Evolutionary conservation across 208 protist species (phyloP), one percentile per base, ranked within the genome.

Genomic region (Acanthamoeba royreba): DNA sequence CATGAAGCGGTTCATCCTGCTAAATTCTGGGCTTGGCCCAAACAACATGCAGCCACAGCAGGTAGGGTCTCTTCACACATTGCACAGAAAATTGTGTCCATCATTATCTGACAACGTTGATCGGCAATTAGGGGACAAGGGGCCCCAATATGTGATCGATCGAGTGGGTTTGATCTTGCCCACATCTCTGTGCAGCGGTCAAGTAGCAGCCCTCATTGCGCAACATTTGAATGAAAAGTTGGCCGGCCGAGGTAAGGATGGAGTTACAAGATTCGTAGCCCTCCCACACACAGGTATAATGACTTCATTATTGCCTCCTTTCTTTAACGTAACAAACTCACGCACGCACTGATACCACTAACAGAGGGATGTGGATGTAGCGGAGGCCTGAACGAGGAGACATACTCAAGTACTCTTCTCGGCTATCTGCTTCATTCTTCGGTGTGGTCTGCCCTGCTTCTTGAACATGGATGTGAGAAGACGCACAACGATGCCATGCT

Each of bases 401-500:
- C 93, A 5, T 66, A 63, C 43, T 22, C 92, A 2, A 38, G 43
- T n/a, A 93, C 69, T 4, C 47, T 95, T 19, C 33, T 94, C 38
- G 86, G 93, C 11, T 93, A 95, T 69, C 52, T 95, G 45, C 3
- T 40, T 11, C 45, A 49, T 38, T 93, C 92, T 19, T 33, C 46
- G 13, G 94, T 95, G 11, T 1, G 8, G 13, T 53, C 86, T 5
- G 93, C 94, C 45, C 38, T 95, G 53, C 74, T 95, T n/a, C 87
- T 95, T 9, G 94, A 95, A 74, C 94, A 95, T 63, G 94, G 94
- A 2, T 95, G 94, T 49, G 94, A 95, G 61, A 95, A 95, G 83
- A 95, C 94, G 0, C 94, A 95, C 93, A 95, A 95, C 88, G 55
- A 94, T 33, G 83, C 52, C 4, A 90, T 90, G 83, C 53, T 66